These are phyloP conservation scores for Trichoderma harzianum DNA, from an alignment of 2,329 filamentous ascomycete genomes.

Conservation along the genomic window DNA sequence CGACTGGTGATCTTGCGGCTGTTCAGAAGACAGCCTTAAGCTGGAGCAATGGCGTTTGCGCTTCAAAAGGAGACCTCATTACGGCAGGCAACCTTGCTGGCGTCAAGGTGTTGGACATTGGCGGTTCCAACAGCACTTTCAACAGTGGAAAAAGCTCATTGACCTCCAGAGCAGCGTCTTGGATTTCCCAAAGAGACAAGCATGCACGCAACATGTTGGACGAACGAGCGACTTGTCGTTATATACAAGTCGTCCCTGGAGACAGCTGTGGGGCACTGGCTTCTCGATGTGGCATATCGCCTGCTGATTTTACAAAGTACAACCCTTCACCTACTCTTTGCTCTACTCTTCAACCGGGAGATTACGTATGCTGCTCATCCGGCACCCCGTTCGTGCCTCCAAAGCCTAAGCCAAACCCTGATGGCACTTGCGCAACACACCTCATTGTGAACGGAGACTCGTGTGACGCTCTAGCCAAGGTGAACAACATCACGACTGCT, in stretches of 20 bases:
- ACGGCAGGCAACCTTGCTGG: neutral
- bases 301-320: constrained; percentile 28
- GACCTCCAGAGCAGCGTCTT: neutral
- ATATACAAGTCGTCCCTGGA: neutral
- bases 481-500: constrained; percentile 19
- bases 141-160: neutral
- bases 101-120: neutral
- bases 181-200: neutral
- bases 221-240: neutral
- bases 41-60: neutral
- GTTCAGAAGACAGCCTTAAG: neutral
- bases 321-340: constrained; percentile 37
- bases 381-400: constrained; percentile 26
- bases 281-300: neutral
- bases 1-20: neutral
- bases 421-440: constrained; percentile 37
- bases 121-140: neutral
- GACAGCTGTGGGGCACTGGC: neutral
- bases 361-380: constrained; percentile 37
- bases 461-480: constrained; percentile 32
- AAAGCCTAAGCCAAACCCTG: constrained; percentile 31
- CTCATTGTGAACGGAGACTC: constrained; percentile 30
- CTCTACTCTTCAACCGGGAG: constrained; percentile 30
- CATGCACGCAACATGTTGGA: neutral
- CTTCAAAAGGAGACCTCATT: neutral